Evolutionary conservation across 345 rosid genomes (phyloP), one percentile per base, ranked within the genome.

Genomic region (Ceriops decandra): DNA sequence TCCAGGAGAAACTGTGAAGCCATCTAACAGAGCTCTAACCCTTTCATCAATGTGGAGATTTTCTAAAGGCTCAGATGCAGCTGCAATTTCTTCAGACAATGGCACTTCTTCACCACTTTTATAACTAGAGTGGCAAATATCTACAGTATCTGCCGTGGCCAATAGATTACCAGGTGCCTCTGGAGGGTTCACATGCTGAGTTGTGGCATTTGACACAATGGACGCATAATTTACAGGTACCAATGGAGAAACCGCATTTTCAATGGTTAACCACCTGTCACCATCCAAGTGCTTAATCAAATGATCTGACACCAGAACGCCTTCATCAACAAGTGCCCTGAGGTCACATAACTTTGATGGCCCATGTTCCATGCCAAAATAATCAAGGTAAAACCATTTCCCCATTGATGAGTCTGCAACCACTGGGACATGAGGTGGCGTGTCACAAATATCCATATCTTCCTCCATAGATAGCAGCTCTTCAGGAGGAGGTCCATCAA

Each of bases 381-480:
- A 74, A 84, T 95, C 99, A 52, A 95, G 95, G 87, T 95, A 95
- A 85, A 88, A 81, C 99, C 99, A 95, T 80, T 84, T 92, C 64
- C 97, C 98, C 31, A 82, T 60, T 2, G 83, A 81, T 30, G 86
- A 80, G 76, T 90, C 96, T 52, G 84, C 75, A 60, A 78, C 79
- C 46, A 77, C 33, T 32, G 95, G 85, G 68, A 61, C 83, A 85
- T 95, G 96, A 66, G 99, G 99, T 36, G 99, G 96, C 0, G 96
- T 90, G 75, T 95, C 93, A 74, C 95, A 85, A 67, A 95, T 95
- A 79, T 95, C 99, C 99, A 95, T 95, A 81, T 95, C 99, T 82
- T 92, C 99, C 87, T 95, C 99, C 99, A 95, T 95, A 33, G 99
- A 95, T 26, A 75, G 83, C 80, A 86, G 79, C 82, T 88, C 98